phyloP scores from a whole-genome alignment of 139 green algal genomes.

The Chloropicon primus region DNA sequence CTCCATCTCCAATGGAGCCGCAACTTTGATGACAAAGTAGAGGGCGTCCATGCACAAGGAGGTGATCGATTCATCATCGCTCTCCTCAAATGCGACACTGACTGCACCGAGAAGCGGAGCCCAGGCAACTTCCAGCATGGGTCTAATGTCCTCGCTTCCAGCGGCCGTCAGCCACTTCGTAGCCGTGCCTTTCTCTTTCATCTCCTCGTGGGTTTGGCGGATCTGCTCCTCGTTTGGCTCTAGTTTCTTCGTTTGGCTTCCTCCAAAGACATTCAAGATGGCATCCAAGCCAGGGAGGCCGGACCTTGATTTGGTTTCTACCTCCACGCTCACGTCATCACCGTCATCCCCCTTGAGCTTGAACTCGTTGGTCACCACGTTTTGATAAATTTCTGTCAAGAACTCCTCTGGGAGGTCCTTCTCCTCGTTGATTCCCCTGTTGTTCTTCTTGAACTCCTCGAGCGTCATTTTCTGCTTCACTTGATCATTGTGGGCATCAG shows the following conservation, averaged over 20 bases:
- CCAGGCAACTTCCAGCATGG: slow-evolving; percentile 90
- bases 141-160: slow-evolving; percentile 52
- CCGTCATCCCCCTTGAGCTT: slow-evolving; percentile 66
- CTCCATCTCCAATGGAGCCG: slow-evolving; percentile 58
- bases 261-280: slow-evolving; percentile 42
- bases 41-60: slow-evolving; percentile 59
- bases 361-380: slow-evolving; percentile 93
- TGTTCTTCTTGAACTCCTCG: slow-evolving; percentile 92
- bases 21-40: slow-evolving; percentile 39
- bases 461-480: slow-evolving; percentile 70
- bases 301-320: background rate
- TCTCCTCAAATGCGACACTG: slow-evolving; percentile 68
- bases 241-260: slow-evolving; percentile 22
- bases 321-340: slow-evolving; percentile 13
- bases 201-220: slow-evolving; percentile 34
- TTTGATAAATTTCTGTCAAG: slow-evolving; percentile 81
- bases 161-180: slow-evolving; percentile 58
- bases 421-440: slow-evolving; percentile 95
- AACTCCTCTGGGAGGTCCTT: slow-evolving; percentile 75
- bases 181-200: slow-evolving; percentile 39
- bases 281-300: slow-evolving; percentile 1
- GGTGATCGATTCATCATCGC: slow-evolving; percentile 32
- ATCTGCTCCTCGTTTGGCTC: slow-evolving; percentile 63
- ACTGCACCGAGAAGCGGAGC: slow-evolving; percentile 84
- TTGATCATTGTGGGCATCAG: slow-evolving; percentile 91